Evolutionary conservation across 495 filamentous ascomycete genomes (phyloP), one percentile per base, ranked within the genome.

Genomic region (Aspergillus ellipticus): DNA sequence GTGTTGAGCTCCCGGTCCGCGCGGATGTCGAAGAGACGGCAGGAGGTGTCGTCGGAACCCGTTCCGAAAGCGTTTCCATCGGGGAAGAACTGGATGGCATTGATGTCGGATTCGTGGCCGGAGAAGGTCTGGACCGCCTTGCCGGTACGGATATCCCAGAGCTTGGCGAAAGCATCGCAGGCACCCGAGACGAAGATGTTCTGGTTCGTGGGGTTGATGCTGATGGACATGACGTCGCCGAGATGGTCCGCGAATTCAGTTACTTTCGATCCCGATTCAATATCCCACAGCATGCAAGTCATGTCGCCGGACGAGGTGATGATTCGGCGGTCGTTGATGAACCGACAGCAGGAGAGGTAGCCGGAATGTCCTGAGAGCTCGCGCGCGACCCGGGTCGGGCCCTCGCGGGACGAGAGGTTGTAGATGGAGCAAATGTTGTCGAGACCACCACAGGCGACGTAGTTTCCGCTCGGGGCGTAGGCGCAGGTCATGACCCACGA

Each of bases 381-480:
- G 51, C 94, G 87, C 61, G 94, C 94, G 58, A 97, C 95, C 49
- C 94, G 89, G 47, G 95, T 97, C 4, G 94, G 94, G 19, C 94
- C 94, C 66, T 98, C 94, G 56, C 94, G 85, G 58, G 92, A 91
- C 28, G 92, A 94, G 55, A 98, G 86, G 75, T 98, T 98, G 81
- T 98, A 98, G 66, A 98, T 96, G 57, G 94, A 97, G 81, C 94
- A 97, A 67, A 98, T 98, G 76, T 98, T 98, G 73, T 98, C 94
- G 51, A 98, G 81, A 78, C 94, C 94, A 79, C 94, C 94, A 68
- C 94, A 98, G 24, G 94, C 94, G 49, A 98, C 94, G 68, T 90
- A 98, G 73, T 98, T 98, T 17, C 94, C 94, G 69, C 92, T 96
- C 11, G 94, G 94, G 64, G 95, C 93, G 72, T 98, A 98, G 62